Conservation (phyloP, 257 asterid genomes). For the Dorcoceras hygrometricum region DNA sequence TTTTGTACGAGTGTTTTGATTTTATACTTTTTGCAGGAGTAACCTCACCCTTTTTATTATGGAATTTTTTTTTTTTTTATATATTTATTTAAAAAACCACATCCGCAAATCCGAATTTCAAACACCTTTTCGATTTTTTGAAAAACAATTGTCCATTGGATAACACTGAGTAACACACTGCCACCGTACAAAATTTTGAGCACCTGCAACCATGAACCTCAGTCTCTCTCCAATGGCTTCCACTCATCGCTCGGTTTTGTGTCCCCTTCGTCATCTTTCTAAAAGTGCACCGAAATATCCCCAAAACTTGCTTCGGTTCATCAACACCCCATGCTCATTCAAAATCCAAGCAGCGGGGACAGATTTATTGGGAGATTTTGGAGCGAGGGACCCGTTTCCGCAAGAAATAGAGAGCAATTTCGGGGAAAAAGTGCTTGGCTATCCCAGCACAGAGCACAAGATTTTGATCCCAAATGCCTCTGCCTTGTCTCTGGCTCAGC, state of each 20-base stretch:
- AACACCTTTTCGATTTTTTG: neutral
- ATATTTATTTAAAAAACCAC: no score
- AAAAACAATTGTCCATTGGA: no score
- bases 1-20: no score
- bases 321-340: conserved; percentile 16
- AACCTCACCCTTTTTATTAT: no score
- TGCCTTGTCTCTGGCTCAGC: conserved; percentile 67
- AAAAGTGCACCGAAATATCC: conserved; percentile 22
- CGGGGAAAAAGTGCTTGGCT: conserved; percentile 61
- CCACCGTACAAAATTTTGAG: no score
- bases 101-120: no score
- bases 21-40: no score
- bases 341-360: conserved; percentile 33
- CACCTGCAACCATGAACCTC: neutral
- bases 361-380: conserved; percentile 72
- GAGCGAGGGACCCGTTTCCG: conserved; percentile 91
- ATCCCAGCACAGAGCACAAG: conserved; percentile 70
- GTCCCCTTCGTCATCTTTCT: conserved; percentile 38
- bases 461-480: conserved; percentile 71
- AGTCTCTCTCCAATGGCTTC: conserved; percentile 48
- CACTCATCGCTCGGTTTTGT: conserved; percentile 33
- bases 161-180: no score
- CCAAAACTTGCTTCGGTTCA: conserved; percentile 8
- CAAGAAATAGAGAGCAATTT: conserved; percentile 81
- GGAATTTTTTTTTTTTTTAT: no score